Percentiles rank a stretch among this genome's conserved stretches.
Evolutionary conservation across 495 filamentous ascomycete genomes (phyloP).

Genomic region (Penicillium simplicissimum): DNA sequence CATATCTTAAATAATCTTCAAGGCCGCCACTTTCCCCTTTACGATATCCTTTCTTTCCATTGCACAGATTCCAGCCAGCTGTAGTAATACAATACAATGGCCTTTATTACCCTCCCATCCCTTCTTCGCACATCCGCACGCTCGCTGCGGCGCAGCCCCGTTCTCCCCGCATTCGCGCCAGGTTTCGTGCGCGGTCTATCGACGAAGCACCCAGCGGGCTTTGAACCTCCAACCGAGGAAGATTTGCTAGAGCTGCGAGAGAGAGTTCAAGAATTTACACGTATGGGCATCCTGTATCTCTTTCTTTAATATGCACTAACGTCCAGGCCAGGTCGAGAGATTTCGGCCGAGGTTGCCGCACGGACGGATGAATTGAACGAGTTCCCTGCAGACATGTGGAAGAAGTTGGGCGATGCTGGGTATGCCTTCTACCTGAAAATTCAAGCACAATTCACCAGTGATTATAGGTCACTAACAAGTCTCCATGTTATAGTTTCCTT

Average conservation of each 20-base stretch:
- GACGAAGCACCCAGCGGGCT: conserved; percentile 85
- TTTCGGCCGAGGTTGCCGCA: conserved; percentile 79
- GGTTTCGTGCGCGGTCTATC: conserved; percentile 41
- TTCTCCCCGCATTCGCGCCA: conserved; percentile 37
- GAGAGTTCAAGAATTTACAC: conserved; percentile 86
- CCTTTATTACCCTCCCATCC: conserved; percentile 29
- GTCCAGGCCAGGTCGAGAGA: conserved; percentile 48
- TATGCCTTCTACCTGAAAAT: conserved; percentile 19
- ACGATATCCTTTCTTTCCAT: neutral
- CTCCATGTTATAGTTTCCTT: conserved; percentile 57
- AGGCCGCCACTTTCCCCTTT: conserved; percentile 5
- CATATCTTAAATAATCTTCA: conserved; percentile 18
- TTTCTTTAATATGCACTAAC: neutral
- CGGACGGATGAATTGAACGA: conserved; percentile 81
- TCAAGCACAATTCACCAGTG: neutral
- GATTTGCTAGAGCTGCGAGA: conserved; percentile 87
- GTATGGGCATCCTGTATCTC: conserved; percentile 34
- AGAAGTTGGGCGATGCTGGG: conserved; percentile 86
- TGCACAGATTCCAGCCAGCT: conserved; percentile 1
- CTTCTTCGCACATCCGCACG: conserved; percentile 37
- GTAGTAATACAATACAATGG: conserved; percentile 30
- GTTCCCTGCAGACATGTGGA: conserved; percentile 91
- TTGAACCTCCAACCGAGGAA: conserved; percentile 69
- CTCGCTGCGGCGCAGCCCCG: conserved; percentile 27
- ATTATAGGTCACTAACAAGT: conserved; percentile 9